Conservation (phyloP, 768 basidiomycete genomes). For the Pleurotus tuber-regium region DNA sequence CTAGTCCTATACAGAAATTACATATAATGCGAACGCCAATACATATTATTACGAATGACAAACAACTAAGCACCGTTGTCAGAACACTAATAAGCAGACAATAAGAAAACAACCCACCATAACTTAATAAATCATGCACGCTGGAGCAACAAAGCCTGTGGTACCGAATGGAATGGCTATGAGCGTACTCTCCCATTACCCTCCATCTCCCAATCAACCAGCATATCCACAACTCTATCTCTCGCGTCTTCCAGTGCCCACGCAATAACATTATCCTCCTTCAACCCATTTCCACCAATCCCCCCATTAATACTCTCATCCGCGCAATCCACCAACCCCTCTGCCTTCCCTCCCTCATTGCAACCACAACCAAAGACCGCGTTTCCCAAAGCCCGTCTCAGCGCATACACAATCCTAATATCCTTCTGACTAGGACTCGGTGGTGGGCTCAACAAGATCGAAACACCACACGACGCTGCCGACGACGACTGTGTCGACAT, state of each 20-base stretch:
- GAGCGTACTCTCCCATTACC: constrained; percentile 4
- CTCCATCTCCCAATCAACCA: constrained; percentile 42
- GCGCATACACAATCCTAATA: constrained; percentile 35
- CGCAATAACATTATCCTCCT: constrained; percentile 4
- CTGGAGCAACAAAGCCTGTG: too few relatives aligned
- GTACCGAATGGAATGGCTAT: too few relatives aligned
- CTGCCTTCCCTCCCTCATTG: constrained; percentile 38
- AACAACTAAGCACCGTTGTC: too few relatives aligned
- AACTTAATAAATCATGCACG: too few relatives aligned
- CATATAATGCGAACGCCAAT: too few relatives aligned
- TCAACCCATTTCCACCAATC: not conserved
- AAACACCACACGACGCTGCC: constrained; percentile 16
- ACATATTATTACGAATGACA: too few relatives aligned
- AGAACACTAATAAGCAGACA: too few relatives aligned
- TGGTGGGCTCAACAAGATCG: constrained; percentile 55
- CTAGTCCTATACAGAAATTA: too few relatives aligned
- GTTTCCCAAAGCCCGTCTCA: constrained; percentile 57
- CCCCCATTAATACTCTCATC: not conserved
- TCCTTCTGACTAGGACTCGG: constrained; percentile 50
- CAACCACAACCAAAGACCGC: constrained; percentile 39
- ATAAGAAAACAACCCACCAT: too few relatives aligned
- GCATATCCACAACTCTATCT: constrained; percentile 73
- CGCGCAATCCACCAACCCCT: constrained; percentile 18
- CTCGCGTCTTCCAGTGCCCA: constrained; percentile 63
- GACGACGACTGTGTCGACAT: not conserved